Percentiles rank a stretch among this genome's conserved stretches.
phyloP scores from a whole-genome alignment of 2,329 filamentous ascomycete species.

The Aspergillus aculeatinus region DNA sequence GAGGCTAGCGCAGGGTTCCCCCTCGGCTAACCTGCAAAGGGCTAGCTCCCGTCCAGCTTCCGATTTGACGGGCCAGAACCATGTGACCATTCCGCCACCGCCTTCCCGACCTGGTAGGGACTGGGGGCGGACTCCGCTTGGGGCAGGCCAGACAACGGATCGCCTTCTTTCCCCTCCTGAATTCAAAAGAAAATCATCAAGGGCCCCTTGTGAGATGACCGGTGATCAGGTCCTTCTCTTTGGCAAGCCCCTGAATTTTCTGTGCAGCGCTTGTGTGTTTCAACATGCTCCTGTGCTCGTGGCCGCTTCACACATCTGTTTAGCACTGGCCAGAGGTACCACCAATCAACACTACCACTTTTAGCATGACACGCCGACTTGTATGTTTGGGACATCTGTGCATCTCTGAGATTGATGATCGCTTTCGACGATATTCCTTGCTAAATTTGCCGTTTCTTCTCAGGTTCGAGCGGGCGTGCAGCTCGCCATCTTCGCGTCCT shows the following conservation, averaged over 20 bases:
- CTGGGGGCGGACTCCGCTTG: neutral
- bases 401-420: neutral
- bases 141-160: neutral
- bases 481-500: constrained; percentile 63
- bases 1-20: constrained; percentile 2
- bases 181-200: constrained; percentile 6
- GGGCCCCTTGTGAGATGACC: constrained; percentile 33
- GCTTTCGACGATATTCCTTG: neutral
- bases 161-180: constrained; percentile 11
- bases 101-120: constrained; percentile 18
- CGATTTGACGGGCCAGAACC: constrained; percentile 2
- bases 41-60: constrained; percentile 1
- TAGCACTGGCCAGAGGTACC: constrained; percentile 31
- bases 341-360: constrained; percentile 14
- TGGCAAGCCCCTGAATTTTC: constrained; percentile 19
- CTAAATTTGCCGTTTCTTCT: constrained; percentile 1
- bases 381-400: constrained; percentile 26
- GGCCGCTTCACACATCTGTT: constrained; percentile 27
- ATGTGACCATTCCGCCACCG: constrained; percentile 25
- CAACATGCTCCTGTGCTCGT: constrained; percentile 34
- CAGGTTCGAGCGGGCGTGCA: constrained; percentile 69
- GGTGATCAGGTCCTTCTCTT: constrained; percentile 27
- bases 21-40: neutral
- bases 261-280: constrained; percentile 19
- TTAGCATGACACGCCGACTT: constrained; percentile 46